Percentiles rank a stretch among this genome's conserved stretches.
Conservation (phyloP, 2,329 filamentous ascomycete species). For the Fusarium buharicum region DNA sequence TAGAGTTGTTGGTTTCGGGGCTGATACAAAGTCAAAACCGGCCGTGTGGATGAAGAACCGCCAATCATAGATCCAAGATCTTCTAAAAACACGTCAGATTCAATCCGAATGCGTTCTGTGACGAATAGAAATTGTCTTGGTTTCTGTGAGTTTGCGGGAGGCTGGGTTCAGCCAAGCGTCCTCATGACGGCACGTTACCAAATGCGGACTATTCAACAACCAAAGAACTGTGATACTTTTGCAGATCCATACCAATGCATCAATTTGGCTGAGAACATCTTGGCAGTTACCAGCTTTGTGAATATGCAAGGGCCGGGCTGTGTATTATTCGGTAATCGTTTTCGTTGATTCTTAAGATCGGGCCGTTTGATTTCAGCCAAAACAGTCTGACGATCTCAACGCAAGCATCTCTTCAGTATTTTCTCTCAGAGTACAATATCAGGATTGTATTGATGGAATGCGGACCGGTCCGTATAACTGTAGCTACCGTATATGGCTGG, state of each 20-base stretch:
- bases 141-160: conserved; percentile 1
- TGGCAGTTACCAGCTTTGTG: neutral
- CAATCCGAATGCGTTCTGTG: conserved; percentile 8
- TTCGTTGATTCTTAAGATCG: neutral
- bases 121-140: conserved; percentile 4
- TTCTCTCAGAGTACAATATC: neutral
- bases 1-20: conserved; percentile 9
- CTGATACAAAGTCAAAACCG: neutral
- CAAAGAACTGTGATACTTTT: neutral
- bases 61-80: neutral
- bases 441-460: neutral
- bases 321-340: conserved; percentile 15
- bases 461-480: conserved; percentile 8
- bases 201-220: conserved; percentile 11
- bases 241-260: conserved; percentile 26
- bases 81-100: conserved; percentile 11
- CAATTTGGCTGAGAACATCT: neutral
- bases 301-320: conserved; percentile 5
- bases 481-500: conserved; percentile 2
- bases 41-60: neutral
- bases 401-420: neutral
- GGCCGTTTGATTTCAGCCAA: conserved; percentile 11
- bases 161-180: neutral
- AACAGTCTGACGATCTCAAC: neutral
- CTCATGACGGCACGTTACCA: conserved; percentile 7